Conservation (phyloP, 306 rosid species). For the Pterocarpus santalinus region DNA sequence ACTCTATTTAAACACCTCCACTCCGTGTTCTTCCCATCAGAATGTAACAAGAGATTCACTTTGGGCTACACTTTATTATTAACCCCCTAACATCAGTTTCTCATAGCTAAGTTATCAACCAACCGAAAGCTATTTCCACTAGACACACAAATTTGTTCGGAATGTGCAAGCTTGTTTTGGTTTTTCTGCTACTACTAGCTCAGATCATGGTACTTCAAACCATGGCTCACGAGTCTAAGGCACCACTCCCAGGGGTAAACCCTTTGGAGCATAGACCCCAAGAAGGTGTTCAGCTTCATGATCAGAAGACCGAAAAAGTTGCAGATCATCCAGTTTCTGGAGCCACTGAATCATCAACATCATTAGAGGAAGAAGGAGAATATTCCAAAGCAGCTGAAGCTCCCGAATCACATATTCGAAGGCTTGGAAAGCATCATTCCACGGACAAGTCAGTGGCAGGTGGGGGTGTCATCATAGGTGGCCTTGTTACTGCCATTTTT, state of each 20-base stretch:
- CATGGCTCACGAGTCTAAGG: conserved; percentile 41
- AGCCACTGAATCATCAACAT: conserved; percentile 8
- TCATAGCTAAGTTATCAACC: conserved; percentile 12
- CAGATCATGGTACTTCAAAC: conserved; percentile 60
- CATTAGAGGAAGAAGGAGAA: conserved; percentile 23
- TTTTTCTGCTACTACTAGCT: conserved; percentile 51
- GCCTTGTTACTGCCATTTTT: conserved; percentile 77
- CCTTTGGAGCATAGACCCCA: conserved; percentile 44
- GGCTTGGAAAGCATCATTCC: conserved; percentile 66
- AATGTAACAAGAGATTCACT: conserved; percentile 37
- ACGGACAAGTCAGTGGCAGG: conserved; percentile 82
- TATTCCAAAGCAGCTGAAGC: conserved; percentile 59
- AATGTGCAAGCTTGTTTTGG: conserved; percentile 63
- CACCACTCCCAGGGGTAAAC: conserved; percentile 40
- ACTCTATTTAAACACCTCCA: conserved; percentile 33
- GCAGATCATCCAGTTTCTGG: conserved; percentile 52
- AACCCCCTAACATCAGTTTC: background rate
- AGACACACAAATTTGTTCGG: background rate
- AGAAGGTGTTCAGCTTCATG: conserved; percentile 23
- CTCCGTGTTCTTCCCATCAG: background rate
- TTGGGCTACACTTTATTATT: background rate
- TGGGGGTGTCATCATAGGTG: conserved; percentile 92
- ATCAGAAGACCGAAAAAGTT: conserved; percentile 16
- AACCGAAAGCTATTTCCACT: background rate
- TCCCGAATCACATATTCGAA: conserved; percentile 56